Conservation (phyloP, 208 protist genomes). For the Naegleria lovaniensis region DNA sequence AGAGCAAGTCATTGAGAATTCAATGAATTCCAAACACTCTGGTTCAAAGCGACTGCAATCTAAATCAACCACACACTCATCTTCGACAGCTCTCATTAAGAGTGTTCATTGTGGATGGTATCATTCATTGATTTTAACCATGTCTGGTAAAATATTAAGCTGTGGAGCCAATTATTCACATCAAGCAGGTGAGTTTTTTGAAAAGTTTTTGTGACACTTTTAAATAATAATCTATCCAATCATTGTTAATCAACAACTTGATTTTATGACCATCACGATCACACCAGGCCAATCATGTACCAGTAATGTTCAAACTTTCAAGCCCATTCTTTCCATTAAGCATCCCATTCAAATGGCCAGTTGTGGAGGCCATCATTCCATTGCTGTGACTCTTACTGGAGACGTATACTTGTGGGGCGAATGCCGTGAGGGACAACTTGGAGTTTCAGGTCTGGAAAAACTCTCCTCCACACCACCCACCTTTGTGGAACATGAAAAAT, state of each 20-base stretch:
- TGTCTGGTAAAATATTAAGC: neutral
- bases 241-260: too few species aligned
- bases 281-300: neutral
- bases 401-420: neutral
- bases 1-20: too few species aligned
- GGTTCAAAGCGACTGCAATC: too few species aligned
- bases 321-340: neutral
- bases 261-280: neutral
- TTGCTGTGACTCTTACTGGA: neutral
- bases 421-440: neutral
- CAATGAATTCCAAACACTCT: too few species aligned
- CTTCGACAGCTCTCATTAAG: neutral
- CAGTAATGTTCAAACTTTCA: neutral
- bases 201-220: too few species aligned
- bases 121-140: neutral
- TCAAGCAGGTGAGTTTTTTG: too few species aligned
- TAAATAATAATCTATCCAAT: too few species aligned
- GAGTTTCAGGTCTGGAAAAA: neutral
- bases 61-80: too few species aligned
- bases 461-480: neutral
- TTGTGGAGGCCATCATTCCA: conserved; percentile 1
- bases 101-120: neutral
- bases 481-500: neutral
- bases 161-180: neutral
- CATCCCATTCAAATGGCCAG: neutral